phyloP scores from a whole-genome alignment of 192 early-diverging fungal genomes.

The Coemansia sp. region DNA sequence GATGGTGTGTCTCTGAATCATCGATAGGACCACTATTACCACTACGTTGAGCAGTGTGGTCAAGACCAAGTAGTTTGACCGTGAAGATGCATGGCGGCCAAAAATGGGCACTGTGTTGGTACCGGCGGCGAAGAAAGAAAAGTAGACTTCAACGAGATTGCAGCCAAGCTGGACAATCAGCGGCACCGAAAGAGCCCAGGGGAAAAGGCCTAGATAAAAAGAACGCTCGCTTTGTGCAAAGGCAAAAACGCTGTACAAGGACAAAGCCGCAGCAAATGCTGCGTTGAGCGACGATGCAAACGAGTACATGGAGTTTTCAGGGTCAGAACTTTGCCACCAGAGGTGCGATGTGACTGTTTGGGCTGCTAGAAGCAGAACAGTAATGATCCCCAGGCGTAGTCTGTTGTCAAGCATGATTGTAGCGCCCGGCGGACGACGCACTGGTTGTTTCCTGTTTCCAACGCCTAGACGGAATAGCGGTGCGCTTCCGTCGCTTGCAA shows the following conservation, averaged over 20 bases:
- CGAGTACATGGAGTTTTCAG: neutral
- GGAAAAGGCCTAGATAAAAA: constrained; percentile 18
- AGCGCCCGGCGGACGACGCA: neutral
- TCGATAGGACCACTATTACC: neutral
- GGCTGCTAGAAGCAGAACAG: neutral
- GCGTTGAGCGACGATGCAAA: neutral
- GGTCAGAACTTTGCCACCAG: neutral
- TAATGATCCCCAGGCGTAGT: neutral
- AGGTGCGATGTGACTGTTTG: neutral
- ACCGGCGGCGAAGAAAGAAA: constrained; percentile 28
- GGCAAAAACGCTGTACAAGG: constrained; percentile 4
- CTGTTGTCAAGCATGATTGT: neutral
- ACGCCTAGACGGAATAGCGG: neutral
- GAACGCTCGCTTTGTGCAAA: constrained; percentile 8
- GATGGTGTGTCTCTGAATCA: constrained; percentile 22
- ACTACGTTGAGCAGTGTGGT: constrained; percentile 1
- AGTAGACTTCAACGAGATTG: constrained; percentile 23
- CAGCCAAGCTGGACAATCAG: constrained; percentile 7
- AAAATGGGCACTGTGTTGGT: constrained; percentile 16
- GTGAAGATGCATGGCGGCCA: constrained; percentile 17
- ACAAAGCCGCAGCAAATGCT: neutral
- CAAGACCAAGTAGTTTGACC: constrained; percentile 13
- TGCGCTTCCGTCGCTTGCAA: neutral
- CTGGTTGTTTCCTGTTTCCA: neutral
- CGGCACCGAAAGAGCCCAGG: constrained; percentile 14